These are phyloP conservation scores for Neoboletus brunneissimus DNA, from an alignment of 768 basidiomycete species.

Conservation along the genomic window DNA sequence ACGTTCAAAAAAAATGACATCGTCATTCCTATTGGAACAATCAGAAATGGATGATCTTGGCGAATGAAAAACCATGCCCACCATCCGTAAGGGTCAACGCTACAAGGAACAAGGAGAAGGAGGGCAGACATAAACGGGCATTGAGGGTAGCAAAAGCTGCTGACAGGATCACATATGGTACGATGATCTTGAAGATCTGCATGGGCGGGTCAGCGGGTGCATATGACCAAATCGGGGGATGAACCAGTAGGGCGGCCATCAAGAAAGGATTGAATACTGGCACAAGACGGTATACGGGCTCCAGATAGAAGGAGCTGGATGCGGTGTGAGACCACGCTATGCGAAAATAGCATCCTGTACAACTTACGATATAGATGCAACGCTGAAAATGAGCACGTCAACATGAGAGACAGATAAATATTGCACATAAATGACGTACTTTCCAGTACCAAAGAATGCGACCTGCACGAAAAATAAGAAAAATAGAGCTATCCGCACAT, in stretches of 20 bases:
- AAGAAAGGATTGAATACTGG: constrained; percentile 84
- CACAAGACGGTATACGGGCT: constrained; percentile 83
- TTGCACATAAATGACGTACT: constrained; percentile 44
- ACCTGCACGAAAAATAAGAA: constrained; percentile 87
- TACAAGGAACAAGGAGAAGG: constrained; percentile 78
- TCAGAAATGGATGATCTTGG: constrained; percentile 3
- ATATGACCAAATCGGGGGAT: constrained; percentile 10
- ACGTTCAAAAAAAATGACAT: constrained; percentile 82
- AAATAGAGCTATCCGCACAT: constrained; percentile 72
- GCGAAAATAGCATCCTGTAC: background rate
- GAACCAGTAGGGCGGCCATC: constrained; percentile 72
- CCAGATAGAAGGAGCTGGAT: constrained; percentile 75
- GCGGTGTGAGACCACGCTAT: background rate
- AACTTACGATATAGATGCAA: constrained; percentile 79
- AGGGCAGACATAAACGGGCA: constrained; percentile 61
- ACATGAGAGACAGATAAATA: background rate
- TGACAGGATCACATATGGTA: constrained; percentile 76
- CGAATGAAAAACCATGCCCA: constrained; percentile 3
- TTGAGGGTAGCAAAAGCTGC: constrained; percentile 68
- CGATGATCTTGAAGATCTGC: constrained; percentile 79
- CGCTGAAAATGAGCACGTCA: constrained; percentile 38
- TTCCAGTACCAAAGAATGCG: constrained; percentile 83
- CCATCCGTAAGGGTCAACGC: constrained; percentile 54
- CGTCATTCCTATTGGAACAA: constrained; percentile 59
- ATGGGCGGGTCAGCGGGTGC: background rate